These are phyloP conservation scores for Epichloe sylvatica DNA, from an alignment of 2,329 filamentous ascomycete genomes.

Conservation along the genomic window DNA sequence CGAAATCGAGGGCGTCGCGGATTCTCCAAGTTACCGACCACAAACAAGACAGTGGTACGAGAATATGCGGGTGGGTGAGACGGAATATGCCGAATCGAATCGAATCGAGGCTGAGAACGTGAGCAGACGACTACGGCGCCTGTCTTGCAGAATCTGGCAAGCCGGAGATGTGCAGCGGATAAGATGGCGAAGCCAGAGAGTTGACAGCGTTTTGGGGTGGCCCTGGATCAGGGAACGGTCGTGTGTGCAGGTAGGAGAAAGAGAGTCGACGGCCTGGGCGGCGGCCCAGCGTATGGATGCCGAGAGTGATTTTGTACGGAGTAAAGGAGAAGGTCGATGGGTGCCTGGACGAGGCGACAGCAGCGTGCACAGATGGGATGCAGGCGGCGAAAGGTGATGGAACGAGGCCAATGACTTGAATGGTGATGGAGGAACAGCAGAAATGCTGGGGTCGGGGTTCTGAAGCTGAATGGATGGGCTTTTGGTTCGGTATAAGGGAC, in stretches of 20 bases:
- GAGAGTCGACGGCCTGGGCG: background rate
- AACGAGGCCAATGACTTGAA: background rate
- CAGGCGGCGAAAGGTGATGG: slow-evolving; percentile 3
- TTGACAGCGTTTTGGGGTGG: background rate
- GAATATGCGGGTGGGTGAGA: background rate
- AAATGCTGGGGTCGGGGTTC: background rate
- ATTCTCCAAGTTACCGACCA: slow-evolving; percentile 1
- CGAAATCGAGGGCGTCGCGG: slow-evolving; percentile 3
- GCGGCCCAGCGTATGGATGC: slow-evolving; percentile 3
- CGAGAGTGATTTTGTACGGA: slow-evolving; percentile 3
- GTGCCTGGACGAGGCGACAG: slow-evolving; percentile 3
- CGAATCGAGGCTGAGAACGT: background rate
- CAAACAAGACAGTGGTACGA: background rate
- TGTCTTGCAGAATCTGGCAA: background rate
- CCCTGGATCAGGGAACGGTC: background rate
- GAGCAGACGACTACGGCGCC: background rate
- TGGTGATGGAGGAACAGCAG: slow-evolving; percentile 3
- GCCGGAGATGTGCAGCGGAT: background rate
- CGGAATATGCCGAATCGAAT: background rate
- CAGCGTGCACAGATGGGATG: slow-evolving; percentile 1
- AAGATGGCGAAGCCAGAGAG: background rate
- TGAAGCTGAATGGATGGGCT: too few species aligned
- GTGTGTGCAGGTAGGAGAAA: background rate
- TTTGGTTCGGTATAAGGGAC: too few species aligned
- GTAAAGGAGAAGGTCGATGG: background rate